phyloP scores from a whole-genome alignment of 2,329 filamentous ascomycete species.

The Arthrobotrys sphaeroides region DNA sequence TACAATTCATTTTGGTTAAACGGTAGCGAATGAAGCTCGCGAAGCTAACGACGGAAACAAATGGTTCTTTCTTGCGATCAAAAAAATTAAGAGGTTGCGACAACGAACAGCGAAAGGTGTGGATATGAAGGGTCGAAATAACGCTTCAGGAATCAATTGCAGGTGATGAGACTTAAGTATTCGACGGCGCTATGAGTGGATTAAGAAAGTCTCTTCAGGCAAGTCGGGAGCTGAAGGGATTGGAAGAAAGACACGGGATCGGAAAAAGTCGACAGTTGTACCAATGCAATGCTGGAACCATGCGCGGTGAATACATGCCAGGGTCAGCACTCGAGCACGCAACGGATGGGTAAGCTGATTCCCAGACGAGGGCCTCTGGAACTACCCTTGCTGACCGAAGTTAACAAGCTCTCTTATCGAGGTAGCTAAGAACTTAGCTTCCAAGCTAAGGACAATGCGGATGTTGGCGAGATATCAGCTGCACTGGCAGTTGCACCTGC shows the following conservation, averaged over 20 bases:
- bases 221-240: slow-evolving; percentile 25
- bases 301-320: slow-evolving; percentile 25
- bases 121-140: slow-evolving; percentile 5
- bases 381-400: not conserved
- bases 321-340: slow-evolving; percentile 40
- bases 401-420: not conserved
- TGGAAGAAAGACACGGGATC: slow-evolving; percentile 7
- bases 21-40: not conserved
- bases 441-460: slow-evolving; percentile 24
- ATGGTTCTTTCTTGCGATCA: not conserved
- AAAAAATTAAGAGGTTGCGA: not conserved
- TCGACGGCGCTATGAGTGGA: slow-evolving; percentile 4
- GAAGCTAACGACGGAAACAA: not conserved
- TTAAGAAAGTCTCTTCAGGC: slow-evolving; percentile 24
- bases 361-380: not conserved
- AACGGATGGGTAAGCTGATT: slow-evolving; percentile 5
- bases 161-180: slow-evolving; percentile 2
- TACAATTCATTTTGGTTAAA: slow-evolving; percentile 35
- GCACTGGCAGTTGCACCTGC: not conserved
- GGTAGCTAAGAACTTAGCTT: too few relatives aligned
- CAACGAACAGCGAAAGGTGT: not conserved
- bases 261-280: slow-evolving; percentile 21
- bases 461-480: slow-evolving; percentile 14
- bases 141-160: not conserved
- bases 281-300: slow-evolving; percentile 8